Conservation (phyloP, 176 grass and related monocot genomes). For the Oropetium thomaeum region DNA sequence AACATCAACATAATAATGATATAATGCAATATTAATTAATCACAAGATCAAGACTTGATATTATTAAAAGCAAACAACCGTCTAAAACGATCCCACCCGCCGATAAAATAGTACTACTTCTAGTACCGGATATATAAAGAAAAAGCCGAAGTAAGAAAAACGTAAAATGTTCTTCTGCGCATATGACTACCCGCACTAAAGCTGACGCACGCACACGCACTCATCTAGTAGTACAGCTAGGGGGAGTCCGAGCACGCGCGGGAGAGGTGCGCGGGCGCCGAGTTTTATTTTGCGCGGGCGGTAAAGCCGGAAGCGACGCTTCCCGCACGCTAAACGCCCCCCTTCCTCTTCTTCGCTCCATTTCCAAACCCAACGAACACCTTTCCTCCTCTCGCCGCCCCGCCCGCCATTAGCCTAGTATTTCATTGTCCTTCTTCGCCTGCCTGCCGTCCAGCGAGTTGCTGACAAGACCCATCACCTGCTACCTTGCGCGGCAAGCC, state of each 20-base stretch:
- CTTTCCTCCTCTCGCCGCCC: conserved; percentile 11
- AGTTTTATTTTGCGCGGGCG: neutral
- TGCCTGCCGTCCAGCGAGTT: neutral
- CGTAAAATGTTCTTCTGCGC: too few species aligned
- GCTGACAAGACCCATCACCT: neutral
- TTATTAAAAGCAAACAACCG: neutral
- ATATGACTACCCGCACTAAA: neutral
- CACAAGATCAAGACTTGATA: too few species aligned
- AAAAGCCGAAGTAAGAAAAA: too few species aligned
- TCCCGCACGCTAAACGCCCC: too few species aligned
- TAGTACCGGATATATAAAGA: too few species aligned
- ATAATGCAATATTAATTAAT: too few species aligned
- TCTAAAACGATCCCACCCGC: too few species aligned
- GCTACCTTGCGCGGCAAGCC: neutral
- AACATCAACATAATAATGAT: too few species aligned
- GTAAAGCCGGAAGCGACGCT: too few species aligned
- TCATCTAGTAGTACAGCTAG: neutral
- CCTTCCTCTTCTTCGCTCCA: neutral
- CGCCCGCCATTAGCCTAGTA: neutral
- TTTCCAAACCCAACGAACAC: conserved; percentile 4
- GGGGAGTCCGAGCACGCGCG: too few species aligned
- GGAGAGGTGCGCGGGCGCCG: too few species aligned
- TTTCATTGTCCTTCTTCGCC: neutral
- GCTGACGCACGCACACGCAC: neutral
- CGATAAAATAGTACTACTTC: too few species aligned